phyloP scores from a whole-genome alignment of 1,284 basidiomycete genomes.

The Rhizoctonia solani region DNA sequence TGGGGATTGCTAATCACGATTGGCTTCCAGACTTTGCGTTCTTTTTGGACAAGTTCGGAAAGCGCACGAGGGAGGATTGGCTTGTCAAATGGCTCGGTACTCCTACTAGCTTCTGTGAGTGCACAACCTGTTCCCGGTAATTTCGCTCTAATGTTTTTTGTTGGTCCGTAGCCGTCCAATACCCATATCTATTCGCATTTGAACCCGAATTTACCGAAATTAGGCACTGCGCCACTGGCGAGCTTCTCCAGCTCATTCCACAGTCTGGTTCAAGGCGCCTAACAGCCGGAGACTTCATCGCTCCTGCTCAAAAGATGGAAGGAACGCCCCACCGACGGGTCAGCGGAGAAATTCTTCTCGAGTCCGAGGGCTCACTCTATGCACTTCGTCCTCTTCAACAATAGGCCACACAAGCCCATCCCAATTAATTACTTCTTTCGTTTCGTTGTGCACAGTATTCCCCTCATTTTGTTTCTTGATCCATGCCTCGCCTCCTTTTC shows the following conservation, averaged over 20 bases:
- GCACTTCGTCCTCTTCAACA: slow-evolving; percentile 19
- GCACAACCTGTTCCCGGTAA: not conserved
- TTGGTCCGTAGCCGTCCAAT: slow-evolving; percentile 17
- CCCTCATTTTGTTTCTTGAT: not conserved
- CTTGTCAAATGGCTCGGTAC: slow-evolving; percentile 21
- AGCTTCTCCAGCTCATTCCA: slow-evolving; percentile 25
- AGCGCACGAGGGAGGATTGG: slow-evolving; percentile 29
- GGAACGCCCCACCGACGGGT: slow-evolving; percentile 13
- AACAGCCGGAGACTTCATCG: slow-evolving; percentile 17
- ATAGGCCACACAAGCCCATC: not conserved
- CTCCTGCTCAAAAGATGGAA: slow-evolving; percentile 26
- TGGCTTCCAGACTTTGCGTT: slow-evolving; percentile 17
- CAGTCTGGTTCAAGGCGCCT: slow-evolving; percentile 8
- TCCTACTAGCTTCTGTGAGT: slow-evolving; percentile 23
- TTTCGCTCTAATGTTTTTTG: not conserved
- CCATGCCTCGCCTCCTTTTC: slow-evolving; percentile 2
- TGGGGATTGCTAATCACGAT: not conserved
- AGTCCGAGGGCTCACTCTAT: slow-evolving; percentile 30
- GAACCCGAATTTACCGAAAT: slow-evolving; percentile 33
- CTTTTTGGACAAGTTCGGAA: slow-evolving; percentile 32
- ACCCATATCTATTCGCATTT: slow-evolving; percentile 31
- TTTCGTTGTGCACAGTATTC: not conserved
- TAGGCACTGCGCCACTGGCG: slow-evolving; percentile 25
- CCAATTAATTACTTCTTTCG: slow-evolving; percentile 1
- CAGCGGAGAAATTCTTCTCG: slow-evolving; percentile 15